phyloP scores from a whole-genome alignment of 2,329 filamentous ascomycete species.

The Sporothrix phasma region DNA sequence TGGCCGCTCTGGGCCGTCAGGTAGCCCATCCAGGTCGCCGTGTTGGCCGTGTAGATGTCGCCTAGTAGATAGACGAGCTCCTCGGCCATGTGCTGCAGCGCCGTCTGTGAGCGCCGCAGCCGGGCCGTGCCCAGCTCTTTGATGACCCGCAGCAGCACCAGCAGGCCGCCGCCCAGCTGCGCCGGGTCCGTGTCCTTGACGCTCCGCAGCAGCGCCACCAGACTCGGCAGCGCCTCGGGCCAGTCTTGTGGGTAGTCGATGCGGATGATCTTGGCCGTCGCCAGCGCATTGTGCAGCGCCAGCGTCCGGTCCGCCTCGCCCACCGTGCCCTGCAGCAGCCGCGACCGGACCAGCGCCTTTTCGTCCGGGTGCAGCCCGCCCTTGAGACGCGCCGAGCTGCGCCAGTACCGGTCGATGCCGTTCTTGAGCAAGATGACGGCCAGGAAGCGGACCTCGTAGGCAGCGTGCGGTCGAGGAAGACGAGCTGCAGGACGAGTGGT shows the following conservation, averaged over 20 bases:
- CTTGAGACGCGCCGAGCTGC: slow-evolving; percentile 43
- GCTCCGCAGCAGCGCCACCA: slow-evolving; percentile 55
- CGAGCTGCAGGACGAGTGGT: slow-evolving; percentile 41
- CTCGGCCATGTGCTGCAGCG: slow-evolving; percentile 66
- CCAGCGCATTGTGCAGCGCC: slow-evolving; percentile 78
- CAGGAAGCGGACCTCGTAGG: slow-evolving; percentile 71
- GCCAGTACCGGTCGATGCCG: slow-evolving; percentile 91
- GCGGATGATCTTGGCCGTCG: slow-evolving; percentile 77
- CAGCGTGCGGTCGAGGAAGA: slow-evolving; percentile 71
- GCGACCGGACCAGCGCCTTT: slow-evolving; percentile 64
- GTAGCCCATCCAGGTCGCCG: slow-evolving; percentile 56
- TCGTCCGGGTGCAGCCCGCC: slow-evolving; percentile 65
- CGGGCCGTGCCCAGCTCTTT: slow-evolving; percentile 83
- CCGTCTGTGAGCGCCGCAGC: slow-evolving; percentile 62
- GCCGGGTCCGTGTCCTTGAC: slow-evolving; percentile 49
- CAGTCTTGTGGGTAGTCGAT: slow-evolving; percentile 86
- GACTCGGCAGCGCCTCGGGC: slow-evolving; percentile 51
- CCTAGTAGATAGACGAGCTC: slow-evolving; percentile 75
- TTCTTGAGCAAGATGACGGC: slow-evolving; percentile 94
- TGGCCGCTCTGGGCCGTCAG: slow-evolving; percentile 34
- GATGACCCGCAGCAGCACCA: slow-evolving; percentile 73
- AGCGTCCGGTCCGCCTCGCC: slow-evolving; percentile 66
- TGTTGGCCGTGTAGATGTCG: slow-evolving; percentile 67
- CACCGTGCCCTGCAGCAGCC: slow-evolving; percentile 66
- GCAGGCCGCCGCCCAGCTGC: slow-evolving; percentile 61